A percentile compares a stretch with the other conserved stretches of the same genome.
These are phyloP conservation scores for Termitomyces sp. DNA, from an alignment of 1,284 basidiomycete species.

Conservation along the genomic window DNA sequence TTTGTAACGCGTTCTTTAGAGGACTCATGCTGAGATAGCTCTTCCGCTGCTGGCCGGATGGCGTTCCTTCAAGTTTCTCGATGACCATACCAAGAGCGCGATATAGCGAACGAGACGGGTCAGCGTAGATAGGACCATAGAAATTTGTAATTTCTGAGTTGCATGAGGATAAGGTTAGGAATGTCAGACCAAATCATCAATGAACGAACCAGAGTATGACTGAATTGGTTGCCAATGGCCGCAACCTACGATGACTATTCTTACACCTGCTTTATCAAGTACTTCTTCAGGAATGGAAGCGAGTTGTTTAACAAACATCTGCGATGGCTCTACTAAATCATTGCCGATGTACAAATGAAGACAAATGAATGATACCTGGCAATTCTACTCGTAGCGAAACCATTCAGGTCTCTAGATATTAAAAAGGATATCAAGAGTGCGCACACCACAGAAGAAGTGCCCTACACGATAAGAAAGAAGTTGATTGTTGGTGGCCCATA, in stretches of 20 bases:
- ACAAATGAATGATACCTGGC: constrained; percentile 31
- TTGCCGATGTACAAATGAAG: not conserved
- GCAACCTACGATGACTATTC: constrained; percentile 57
- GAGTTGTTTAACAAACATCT: constrained; percentile 54
- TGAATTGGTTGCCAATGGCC: constrained; percentile 54
- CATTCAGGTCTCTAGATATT: constrained; percentile 1
- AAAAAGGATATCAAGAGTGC: constrained; percentile 11
- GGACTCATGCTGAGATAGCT: constrained; percentile 40
- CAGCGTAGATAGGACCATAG: constrained; percentile 49
- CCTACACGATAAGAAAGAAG: constrained; percentile 29
- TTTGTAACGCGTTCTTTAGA: constrained; percentile 33
- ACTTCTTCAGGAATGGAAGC: constrained; percentile 39
- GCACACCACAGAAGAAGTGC: constrained; percentile 64
- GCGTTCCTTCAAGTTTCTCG: constrained; percentile 39
- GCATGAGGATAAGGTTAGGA: not conserved
- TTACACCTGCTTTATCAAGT: constrained; percentile 37
- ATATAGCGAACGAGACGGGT: constrained; percentile 53
- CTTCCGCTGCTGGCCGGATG: constrained; percentile 39
- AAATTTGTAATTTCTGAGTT: constrained; percentile 44
- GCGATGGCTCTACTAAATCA: not conserved
- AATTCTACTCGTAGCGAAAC: constrained; percentile 25
- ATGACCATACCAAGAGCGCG: constrained; percentile 47
- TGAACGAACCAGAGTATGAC: constrained; percentile 45
- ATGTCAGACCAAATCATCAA: not conserved
- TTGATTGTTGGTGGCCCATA: not conserved